Conservation (phyloP, 2,329 filamentous ascomycete genomes). For the Pseudomassariella vexata region DNA sequence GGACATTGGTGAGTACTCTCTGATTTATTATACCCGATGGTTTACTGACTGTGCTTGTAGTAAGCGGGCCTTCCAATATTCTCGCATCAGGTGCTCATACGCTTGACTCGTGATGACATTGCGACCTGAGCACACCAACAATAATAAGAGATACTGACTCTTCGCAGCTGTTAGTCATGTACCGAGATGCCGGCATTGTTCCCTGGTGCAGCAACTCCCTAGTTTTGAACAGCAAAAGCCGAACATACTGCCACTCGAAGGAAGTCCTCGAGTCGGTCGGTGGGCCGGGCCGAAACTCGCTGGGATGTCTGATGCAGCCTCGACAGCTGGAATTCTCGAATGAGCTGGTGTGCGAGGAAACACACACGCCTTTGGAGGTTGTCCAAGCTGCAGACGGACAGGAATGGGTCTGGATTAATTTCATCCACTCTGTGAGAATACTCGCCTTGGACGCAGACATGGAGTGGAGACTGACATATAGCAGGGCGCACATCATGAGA, state of each 20-base stretch:
- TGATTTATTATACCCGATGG: too few relatives aligned
- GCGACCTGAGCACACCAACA: too few relatives aligned
- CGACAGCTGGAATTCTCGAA: constrained; percentile 7
- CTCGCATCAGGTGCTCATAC: too few relatives aligned
- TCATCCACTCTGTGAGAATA: constrained; percentile 13
- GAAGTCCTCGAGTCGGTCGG: constrained; percentile 6
- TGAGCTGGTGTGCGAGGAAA: constrained; percentile 8
- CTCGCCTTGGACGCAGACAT: too few relatives aligned
- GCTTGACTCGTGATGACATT: too few relatives aligned
- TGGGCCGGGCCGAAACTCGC: constrained; percentile 8
- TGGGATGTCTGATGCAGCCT: constrained; percentile 8
- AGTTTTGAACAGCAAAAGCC: constrained; percentile 10
- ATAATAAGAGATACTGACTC: too few relatives aligned
- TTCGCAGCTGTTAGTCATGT: constrained; percentile 11
- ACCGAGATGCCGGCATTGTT: constrained; percentile 10
- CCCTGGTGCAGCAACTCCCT: constrained; percentile 12
- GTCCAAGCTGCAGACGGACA: constrained; percentile 7
- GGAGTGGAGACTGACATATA: too few relatives aligned
- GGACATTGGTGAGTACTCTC: too few relatives aligned
- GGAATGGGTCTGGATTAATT: constrained; percentile 12
- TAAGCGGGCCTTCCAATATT: too few relatives aligned
- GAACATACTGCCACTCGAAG: constrained; percentile 9
- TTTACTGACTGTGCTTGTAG: too few relatives aligned
- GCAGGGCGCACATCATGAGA: constrained; percentile 11
- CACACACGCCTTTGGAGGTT: constrained; percentile 9